Evolutionary conservation across 2,329 filamentous ascomycete species (phyloP), one percentile per base, ranked within the genome.

Genomic region (Trichoderma guizhouense): DNA sequence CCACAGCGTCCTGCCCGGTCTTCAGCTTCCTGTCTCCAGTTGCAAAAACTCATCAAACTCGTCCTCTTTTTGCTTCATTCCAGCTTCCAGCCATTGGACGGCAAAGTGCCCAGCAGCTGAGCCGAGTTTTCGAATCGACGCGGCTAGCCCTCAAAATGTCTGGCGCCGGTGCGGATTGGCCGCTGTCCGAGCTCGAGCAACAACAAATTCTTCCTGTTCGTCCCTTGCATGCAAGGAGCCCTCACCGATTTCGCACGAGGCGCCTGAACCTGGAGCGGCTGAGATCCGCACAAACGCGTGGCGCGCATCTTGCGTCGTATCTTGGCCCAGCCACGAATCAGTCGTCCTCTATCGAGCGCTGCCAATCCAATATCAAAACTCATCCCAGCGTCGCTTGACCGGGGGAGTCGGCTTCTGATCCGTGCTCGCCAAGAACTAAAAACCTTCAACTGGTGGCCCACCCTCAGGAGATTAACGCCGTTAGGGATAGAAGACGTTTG

Each of bases 361-460:
- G 39, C 34, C 43, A 62, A n/a, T n/a, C n/a, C n/a, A 32, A 34
- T 61, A 26, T 24, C 30, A 55, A 63, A 39, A 5, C 1, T 36
- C 34, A 61, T 60, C 34, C 26, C 58, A 62, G 68, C 39, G 43
- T 36, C 28, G 9, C 7, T 26, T 47, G n/a, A 61, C 61, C 61
- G 62, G 58, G 60, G 68, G 30, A 32, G 60, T 43, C 62, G 62
- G 39, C 63, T 71, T 66, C 62, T 71, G 69, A 71, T 71, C 69
- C 69, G 69, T 71, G 55, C 62, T 60, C 39, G 69, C 55, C 69
- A 71, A 71, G 69, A 21, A 21, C 62, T 36, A 71, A 67, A 67
- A 71, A 71, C 36, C 69, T 71, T 71, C 60, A 71, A 63, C 47
- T 3, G 1, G 36, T 5, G 69, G 43, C 63, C 69, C 69, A 60